Evolutionary conservation across 2,329 filamentous ascomycete genomes (phyloP).

Genomic region (Penicillium hordei): DNA sequence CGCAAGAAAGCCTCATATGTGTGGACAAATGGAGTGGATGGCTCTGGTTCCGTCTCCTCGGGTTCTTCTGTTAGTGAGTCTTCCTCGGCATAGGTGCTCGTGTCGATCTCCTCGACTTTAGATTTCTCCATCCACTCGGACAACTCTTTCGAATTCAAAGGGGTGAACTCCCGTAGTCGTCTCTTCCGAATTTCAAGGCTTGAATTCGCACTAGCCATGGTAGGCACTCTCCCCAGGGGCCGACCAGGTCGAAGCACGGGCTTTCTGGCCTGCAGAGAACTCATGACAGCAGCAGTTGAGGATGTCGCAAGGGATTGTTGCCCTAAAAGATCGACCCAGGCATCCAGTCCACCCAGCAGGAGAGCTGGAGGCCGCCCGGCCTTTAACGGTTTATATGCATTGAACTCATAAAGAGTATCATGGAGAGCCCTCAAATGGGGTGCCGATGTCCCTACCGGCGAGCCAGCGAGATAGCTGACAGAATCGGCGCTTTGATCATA

Average conservation of each 20-base stretch:
- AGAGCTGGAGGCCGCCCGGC: slow-evolving; percentile 69
- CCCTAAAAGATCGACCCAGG: slow-evolving; percentile 84
- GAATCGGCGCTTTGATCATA: slow-evolving; percentile 73
- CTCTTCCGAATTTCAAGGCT: slow-evolving; percentile 57
- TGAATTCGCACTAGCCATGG: slow-evolving; percentile 51
- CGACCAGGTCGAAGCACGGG: slow-evolving; percentile 43
- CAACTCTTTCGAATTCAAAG: slow-evolving; percentile 78
- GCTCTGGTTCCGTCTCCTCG: slow-evolving; percentile 48
- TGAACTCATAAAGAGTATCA: slow-evolving; percentile 80
- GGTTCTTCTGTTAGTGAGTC: slow-evolving; percentile 41
- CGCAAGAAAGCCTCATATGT: slow-evolving; percentile 82
- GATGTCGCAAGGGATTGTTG: slow-evolving; percentile 61
- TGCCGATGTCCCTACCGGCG: slow-evolving; percentile 46
- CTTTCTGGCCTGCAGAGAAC: slow-evolving; percentile 43
- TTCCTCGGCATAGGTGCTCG: slow-evolving; percentile 42
- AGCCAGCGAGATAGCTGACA: slow-evolving; percentile 55
- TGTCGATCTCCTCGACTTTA: slow-evolving; percentile 61
- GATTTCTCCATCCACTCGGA: slow-evolving; percentile 76
- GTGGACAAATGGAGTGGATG: slow-evolving; percentile 58
- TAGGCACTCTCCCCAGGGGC: slow-evolving; percentile 54
- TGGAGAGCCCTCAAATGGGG: slow-evolving; percentile 69
- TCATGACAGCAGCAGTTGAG: slow-evolving; percentile 53
- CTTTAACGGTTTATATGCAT: slow-evolving; percentile 71
- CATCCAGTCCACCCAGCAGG: slow-evolving; percentile 76
- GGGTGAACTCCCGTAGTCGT: slow-evolving; percentile 61